Evolutionary conservation across 306 rosid species (phyloP).

Genomic region (Quercus glauca): DNA sequence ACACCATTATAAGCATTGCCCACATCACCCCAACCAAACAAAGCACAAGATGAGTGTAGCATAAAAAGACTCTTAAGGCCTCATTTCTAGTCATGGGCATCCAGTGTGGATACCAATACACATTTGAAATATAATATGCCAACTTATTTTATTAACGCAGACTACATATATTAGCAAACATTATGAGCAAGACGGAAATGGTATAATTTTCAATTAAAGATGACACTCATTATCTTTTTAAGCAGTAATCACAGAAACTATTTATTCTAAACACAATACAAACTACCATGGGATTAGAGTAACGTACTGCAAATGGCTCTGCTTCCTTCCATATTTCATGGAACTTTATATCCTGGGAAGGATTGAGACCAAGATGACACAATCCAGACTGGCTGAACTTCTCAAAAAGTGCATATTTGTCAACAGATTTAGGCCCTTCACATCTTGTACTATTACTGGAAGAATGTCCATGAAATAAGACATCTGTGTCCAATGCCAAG

Average conservation of each 20-base stretch:
- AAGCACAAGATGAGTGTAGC: neutral
- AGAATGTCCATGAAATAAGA: conserved; percentile 23
- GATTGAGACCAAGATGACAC: conserved; percentile 58
- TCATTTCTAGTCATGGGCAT: neutral
- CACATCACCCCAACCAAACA: neutral
- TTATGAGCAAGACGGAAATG: neutral
- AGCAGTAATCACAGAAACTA: neutral
- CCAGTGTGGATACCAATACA: neutral
- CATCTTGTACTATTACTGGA: conserved; percentile 30
- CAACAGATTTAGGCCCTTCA: conserved; percentile 28
- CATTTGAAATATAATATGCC: neutral
- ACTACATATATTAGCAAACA: neutral
- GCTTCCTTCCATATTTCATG: conserved; percentile 68
- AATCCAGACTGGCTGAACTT: conserved; percentile 68
- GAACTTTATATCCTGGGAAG: conserved; percentile 41
- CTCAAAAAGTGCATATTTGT: conserved; percentile 47
- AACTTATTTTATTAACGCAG: neutral
- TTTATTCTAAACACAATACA: neutral
- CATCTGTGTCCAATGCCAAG: conserved; percentile 21
- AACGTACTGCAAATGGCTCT: conserved; percentile 59
- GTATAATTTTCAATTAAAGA: neutral
- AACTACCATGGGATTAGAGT: conserved; percentile 17
- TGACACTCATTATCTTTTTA: neutral
- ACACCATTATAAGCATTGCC: neutral
- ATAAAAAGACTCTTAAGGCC: neutral